Evolutionary conservation across 129 eudicot genomes (phyloP).

Genomic region (Lonicera japonica): DNA sequence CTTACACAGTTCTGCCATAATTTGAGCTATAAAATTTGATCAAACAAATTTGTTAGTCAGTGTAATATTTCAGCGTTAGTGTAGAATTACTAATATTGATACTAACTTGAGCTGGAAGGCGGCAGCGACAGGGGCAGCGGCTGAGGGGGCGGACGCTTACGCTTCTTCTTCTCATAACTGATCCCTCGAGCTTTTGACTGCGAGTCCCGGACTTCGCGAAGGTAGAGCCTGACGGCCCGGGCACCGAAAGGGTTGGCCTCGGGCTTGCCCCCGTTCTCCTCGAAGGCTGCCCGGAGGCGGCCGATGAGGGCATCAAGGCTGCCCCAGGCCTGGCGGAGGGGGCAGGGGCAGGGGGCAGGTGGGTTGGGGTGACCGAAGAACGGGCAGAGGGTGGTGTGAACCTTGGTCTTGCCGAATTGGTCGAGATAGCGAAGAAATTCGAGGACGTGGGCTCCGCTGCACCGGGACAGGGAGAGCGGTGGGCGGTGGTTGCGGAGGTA

Average conservation of each 20-base stretch:
- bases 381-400: constrained; percentile 73
- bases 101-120: constrained; percentile 40
- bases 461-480: constrained; percentile 60
- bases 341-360: constrained; percentile 87
- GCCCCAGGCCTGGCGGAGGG: constrained; percentile 87
- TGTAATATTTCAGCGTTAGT: too few relatives aligned
- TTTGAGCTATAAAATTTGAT: too few relatives aligned
- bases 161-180: constrained; percentile 80
- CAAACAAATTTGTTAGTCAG: too few relatives aligned
- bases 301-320: constrained; percentile 83
- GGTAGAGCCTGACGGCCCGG: constrained; percentile 71
- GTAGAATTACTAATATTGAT: neutral
- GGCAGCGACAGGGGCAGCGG: constrained; percentile 17
- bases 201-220: constrained; percentile 77
- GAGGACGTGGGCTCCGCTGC: constrained; percentile 84
- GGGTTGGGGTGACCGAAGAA: constrained; percentile 76
- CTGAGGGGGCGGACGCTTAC: constrained; percentile 52
- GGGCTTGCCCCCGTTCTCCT: constrained; percentile 76
- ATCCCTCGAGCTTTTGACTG: constrained; percentile 82
- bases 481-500: constrained; percentile 92
- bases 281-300: constrained; percentile 79
- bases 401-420: constrained; percentile 81
- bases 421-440: constrained; percentile 74
- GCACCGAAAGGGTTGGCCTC: constrained; percentile 85
- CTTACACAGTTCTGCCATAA: too few relatives aligned